Evolutionary conservation across 2,329 filamentous ascomycete genomes (phyloP).

Genomic region (Aspergillus udagawae): DNA sequence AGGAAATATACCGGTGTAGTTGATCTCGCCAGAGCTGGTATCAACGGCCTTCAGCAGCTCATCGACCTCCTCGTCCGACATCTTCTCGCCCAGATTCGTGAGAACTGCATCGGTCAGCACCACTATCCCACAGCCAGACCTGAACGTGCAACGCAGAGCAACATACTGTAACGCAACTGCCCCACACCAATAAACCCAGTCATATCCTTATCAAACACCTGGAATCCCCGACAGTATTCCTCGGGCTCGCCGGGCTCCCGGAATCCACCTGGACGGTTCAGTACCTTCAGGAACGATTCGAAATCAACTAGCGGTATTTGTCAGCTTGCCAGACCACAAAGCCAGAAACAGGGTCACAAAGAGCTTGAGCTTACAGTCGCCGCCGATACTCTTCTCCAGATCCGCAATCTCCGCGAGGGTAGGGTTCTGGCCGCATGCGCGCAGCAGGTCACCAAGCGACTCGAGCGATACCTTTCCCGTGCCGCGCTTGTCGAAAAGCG

Average conservation of each 20-base stretch:
- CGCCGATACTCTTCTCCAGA: constrained; percentile 82
- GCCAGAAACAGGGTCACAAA: neutral
- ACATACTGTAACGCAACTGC: constrained; percentile 80
- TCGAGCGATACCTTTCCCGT: constrained; percentile 86
- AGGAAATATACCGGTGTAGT: constrained; percentile 77
- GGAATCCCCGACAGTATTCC: constrained; percentile 97
- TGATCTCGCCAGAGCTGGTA: constrained; percentile 92
- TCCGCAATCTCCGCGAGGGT: constrained; percentile 90
- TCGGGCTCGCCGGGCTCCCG: constrained; percentile 96
- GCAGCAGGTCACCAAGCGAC: constrained; percentile 85
- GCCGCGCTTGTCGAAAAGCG: constrained; percentile 98
- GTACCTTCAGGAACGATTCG: constrained; percentile 91
- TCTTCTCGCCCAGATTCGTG: constrained; percentile 98
- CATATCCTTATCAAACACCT: constrained; percentile 99
- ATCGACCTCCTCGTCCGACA: constrained; percentile 97
- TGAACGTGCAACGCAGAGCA: neutral
- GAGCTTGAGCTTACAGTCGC: constrained; percentile 70
- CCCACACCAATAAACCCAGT: constrained; percentile 97
- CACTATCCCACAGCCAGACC: neutral
- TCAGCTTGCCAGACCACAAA: constrained; percentile 7
- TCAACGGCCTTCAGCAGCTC: constrained; percentile 98
- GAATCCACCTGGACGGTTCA: constrained; percentile 97
- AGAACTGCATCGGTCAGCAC: constrained; percentile 55
- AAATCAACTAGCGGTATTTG: constrained; percentile 71
- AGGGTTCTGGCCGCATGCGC: constrained; percentile 96